Percentiles rank a stretch among this genome's conserved stretches.
phyloP scores from a whole-genome alignment of 1,284 basidiomycete genomes.

The Gymnopus androsaceus region DNA sequence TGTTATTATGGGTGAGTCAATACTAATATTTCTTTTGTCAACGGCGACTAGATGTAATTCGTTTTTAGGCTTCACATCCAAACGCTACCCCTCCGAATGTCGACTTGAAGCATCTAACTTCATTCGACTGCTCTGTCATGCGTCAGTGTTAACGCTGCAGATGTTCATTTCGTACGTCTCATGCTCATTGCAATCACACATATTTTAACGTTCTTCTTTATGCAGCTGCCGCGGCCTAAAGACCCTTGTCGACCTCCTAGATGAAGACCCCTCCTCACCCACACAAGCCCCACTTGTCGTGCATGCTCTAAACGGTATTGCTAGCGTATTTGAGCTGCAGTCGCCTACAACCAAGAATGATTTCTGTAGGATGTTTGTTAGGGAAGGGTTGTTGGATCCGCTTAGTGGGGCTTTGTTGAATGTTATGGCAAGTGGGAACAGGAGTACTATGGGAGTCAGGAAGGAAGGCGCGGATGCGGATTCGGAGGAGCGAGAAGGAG shows the following conservation, averaged over 20 bases:
- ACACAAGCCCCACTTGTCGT: slow-evolving; percentile 85
- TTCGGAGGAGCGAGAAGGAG: not conserved
- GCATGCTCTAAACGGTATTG: slow-evolving; percentile 92
- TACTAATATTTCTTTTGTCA: not conserved
- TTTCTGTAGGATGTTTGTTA: slow-evolving; percentile 97
- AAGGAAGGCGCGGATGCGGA: not conserved
- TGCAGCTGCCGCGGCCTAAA: slow-evolving; percentile 88
- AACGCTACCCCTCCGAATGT: slow-evolving; percentile 91
- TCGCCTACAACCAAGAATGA: slow-evolving; percentile 96
- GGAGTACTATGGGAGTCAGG: slow-evolving; percentile 47
- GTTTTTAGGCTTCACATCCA: slow-evolving; percentile 81
- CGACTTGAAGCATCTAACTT: slow-evolving; percentile 95
- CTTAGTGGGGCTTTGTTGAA: slow-evolving; percentile 87
- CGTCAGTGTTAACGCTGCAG: slow-evolving; percentile 90
- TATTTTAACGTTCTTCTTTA: slow-evolving; percentile 11
- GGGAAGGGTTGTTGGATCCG: slow-evolving; percentile 92
- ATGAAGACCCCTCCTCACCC: slow-evolving; percentile 86
- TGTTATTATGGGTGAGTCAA: slow-evolving; percentile 79
- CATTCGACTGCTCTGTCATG: slow-evolving; percentile 89
- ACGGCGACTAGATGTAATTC: not conserved
- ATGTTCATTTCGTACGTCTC: slow-evolving; percentile 92
- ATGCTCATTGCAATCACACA: not conserved
- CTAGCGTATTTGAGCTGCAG: slow-evolving; percentile 92
- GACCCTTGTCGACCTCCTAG: slow-evolving; percentile 92
- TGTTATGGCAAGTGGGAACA: slow-evolving; percentile 77